Evolutionary conservation across 306 rosid species (phyloP).

Genomic region (Cucumis hystrix): DNA sequence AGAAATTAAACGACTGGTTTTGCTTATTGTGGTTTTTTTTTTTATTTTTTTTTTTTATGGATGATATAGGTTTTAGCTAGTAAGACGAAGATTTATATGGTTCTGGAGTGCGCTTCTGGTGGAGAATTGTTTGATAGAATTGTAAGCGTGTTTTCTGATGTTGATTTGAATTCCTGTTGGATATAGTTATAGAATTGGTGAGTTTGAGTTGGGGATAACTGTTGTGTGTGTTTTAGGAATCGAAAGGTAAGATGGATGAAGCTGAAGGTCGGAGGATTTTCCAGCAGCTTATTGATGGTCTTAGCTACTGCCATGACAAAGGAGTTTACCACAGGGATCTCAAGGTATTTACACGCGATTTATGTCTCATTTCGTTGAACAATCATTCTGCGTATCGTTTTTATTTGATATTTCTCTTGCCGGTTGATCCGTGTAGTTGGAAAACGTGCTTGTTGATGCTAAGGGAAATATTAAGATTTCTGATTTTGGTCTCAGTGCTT

Average conservation of each 20-base stretch:
- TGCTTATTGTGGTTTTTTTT: too few relatives aligned
- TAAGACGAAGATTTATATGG: slow-evolving; percentile 84
- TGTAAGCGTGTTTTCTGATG: slow-evolving; percentile 27
- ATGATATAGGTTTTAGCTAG: slow-evolving; percentile 67
- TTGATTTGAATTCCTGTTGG: neutral
- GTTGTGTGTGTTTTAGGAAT: slow-evolving; percentile 28
- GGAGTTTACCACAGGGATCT: slow-evolving; percentile 95
- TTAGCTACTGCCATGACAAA: slow-evolving; percentile 71
- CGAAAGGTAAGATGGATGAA: slow-evolving; percentile 53
- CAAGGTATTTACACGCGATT: slow-evolving; percentile 33
- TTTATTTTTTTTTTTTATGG: neutral
- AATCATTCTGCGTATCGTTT: neutral
- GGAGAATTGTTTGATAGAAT: slow-evolving; percentile 80
- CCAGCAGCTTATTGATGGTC: slow-evolving; percentile 83
- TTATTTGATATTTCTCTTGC: neutral
- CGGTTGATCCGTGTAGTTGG: slow-evolving; percentile 37
- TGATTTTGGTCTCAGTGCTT: slow-evolving; percentile 96
- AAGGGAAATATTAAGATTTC: slow-evolving; percentile 75
- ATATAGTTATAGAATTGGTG: neutral
- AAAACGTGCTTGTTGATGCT: slow-evolving; percentile 77
- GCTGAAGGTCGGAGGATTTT: slow-evolving; percentile 53
- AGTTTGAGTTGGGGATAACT: neutral
- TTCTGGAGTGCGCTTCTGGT: slow-evolving; percentile 69
- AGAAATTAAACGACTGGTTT: neutral
- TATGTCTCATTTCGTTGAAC: neutral